Base-by-base conservation (phyloP, 305 asterid genomes). In the Lippia alba region DNA sequence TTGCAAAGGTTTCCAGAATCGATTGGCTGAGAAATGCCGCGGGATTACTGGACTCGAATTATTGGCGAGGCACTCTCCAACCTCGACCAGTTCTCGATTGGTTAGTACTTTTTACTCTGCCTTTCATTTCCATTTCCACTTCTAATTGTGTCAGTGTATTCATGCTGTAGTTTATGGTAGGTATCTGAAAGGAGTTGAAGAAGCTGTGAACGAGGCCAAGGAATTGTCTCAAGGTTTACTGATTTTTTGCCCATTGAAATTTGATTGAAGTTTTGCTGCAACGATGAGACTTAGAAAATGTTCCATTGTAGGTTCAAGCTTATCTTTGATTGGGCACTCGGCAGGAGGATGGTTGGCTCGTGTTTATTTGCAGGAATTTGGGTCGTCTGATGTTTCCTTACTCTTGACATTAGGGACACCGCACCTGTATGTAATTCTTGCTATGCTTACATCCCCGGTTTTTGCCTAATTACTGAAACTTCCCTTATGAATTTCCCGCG, bases 281-380 rank as follows among this genome's bases (percentile, higher is more conserved):
- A 34, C 12, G 45, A n/a, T n/a, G 40, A 54, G 24, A 49, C 45
- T 67, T 5, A 48, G 54, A 12, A 17, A n/a, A 10, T 0, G 1
- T 8, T 75, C 30, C 75, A 24, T 60, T 85, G 87, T 79, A 92
- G 98, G 91, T 81, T 87, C 88, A 73, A 67, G 67, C 46, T 71
- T 94, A 84, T 87, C 99, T 39, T 64, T 91, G 77, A 79, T 91
- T 76, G 99, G 97, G 56, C 97, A 91, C 81, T 94, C 99, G 54
- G 97, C 99, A 6, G 99, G 99, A 64, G 99, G 97, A 81, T 94
- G 99, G 97, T 84, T 94, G 51, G 99, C 88, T 61, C 92, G 99
- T 56, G 88, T 94, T 59, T 89, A 91, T 80, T 72, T 94, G 88
- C 92, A 94, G 81, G 96, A 94, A 68, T 88, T 81, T 18, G 91